Base-by-base conservation (phyloP, 2,329 filamentous ascomycete genomes). In the Paradendryphiella salina region DNA sequence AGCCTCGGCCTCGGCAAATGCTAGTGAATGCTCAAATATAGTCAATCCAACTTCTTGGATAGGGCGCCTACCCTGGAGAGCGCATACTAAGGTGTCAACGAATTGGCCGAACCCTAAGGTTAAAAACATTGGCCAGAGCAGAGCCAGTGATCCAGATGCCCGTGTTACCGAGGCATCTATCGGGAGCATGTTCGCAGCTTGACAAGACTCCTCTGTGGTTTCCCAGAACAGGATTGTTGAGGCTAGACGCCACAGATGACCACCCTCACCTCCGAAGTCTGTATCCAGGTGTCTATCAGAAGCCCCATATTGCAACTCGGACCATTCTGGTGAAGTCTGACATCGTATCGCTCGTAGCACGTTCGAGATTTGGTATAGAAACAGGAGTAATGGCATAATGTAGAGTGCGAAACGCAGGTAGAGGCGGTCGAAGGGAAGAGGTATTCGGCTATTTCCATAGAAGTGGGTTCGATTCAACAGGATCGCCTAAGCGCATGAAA, bases 11-110 rank as follows among this genome's bases (percentile, higher is more conserved):
- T 99, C 94, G 9, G 93, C 90, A 75, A 97, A 99, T 2, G 93
- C 93, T 7, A 99, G 79, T 0, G 92, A 96, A 67, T 96, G 92
- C 70, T 99, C 94, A 65, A 97, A 96, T 2, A 96, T 82, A 0
- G 92, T 96, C 89, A 97, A 96, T 14, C 91, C 92, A 1, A 90
- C 95, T 74, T 97, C 94, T 0, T 89, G 87, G 56, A 88, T 84
- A 0, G 90, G 83, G 2, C 85, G 82, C 2, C 88, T 85, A 26
- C 93, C 93, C 71, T 96, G 90, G 5, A 97, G 81, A 8, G 93
- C 90, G 71, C 90, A 96, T 3, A 88, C 87, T 8, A 97, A 76
- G 0, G 90, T 94, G 73, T 97, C 94, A 15, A 96, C 77, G 61
- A 97, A 93, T 68, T 96, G 90, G 61, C 90, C 92, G 1, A 86